These are phyloP conservation scores for Sporothrix euskadiensis DNA, from an alignment of 2,329 filamentous ascomycete species.

Conservation along the genomic window DNA sequence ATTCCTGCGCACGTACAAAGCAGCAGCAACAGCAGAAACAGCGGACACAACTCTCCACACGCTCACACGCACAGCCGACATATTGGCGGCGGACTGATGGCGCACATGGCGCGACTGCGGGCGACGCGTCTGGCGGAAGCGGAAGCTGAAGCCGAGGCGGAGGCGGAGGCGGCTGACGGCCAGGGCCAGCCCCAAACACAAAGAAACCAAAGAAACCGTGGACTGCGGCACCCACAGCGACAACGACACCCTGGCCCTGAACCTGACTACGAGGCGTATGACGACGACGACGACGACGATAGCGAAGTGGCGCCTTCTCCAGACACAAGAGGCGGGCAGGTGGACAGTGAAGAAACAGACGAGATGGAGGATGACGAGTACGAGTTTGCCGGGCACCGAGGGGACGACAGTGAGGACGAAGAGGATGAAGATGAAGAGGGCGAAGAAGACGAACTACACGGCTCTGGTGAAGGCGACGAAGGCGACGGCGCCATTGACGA, in stretches of 20 bases:
- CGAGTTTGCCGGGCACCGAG: background rate
- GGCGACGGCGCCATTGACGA: conserved; percentile 29
- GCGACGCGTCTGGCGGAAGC: background rate
- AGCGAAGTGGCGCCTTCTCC: background rate
- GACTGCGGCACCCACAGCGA: background rate
- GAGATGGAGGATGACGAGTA: conserved; percentile 32
- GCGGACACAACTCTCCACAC: background rate
- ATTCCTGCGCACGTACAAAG: background rate
- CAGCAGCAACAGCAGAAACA: background rate
- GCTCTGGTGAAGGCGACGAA: conserved; percentile 25
- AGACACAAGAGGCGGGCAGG: conserved; percentile 25
- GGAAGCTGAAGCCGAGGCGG: too few species aligned
- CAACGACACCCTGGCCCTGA: background rate
- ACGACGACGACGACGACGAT: background rate
- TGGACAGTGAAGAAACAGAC: conserved; percentile 29
- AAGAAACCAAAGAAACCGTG: too few species aligned
- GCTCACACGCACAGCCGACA: background rate
- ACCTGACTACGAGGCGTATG: background rate
- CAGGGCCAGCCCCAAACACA: too few species aligned
- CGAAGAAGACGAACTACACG: conserved; percentile 27
- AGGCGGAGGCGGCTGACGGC: background rate
- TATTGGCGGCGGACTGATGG: background rate
- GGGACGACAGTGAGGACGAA: conserved; percentile 31
- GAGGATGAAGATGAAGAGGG: conserved; percentile 30
- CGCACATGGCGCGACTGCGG: background rate